Evolutionary conservation across 2,329 filamentous ascomycete genomes (phyloP).

Genomic region (Zasmidium citrigriseum): DNA sequence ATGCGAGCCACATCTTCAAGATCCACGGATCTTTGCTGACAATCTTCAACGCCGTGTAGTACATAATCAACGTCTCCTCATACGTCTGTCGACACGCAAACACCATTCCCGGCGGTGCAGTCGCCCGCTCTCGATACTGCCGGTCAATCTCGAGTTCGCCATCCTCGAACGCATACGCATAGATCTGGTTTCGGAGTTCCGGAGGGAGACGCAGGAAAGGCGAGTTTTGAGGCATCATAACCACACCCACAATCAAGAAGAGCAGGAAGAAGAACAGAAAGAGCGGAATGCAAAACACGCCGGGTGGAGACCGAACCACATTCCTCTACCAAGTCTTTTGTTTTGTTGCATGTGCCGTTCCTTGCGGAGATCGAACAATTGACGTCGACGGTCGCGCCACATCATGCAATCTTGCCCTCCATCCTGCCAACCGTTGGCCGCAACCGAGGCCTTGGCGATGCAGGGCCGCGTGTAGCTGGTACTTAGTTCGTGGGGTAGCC

Average conservation of each 20-base stretch:
- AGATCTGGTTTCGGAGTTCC: not conserved
- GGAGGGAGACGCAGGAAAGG: not conserved
- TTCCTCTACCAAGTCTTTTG: too few relatives aligned
- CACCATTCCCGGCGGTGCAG: not conserved
- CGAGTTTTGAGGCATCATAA: not conserved
- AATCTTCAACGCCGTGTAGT: not conserved
- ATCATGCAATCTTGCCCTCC: too few relatives aligned
- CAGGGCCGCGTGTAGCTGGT: not conserved
- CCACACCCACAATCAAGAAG: too few relatives aligned
- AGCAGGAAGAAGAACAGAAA: too few relatives aligned
- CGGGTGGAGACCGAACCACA: too few relatives aligned
- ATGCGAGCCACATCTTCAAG: not conserved
- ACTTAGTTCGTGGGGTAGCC: not conserved
- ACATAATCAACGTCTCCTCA: not conserved
- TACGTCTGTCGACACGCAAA: slow-evolving; percentile 2
- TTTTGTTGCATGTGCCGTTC: not conserved
- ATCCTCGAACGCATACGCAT: not conserved
- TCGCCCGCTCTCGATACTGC: not conserved
- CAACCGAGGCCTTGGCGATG: not conserved
- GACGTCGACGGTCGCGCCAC: not conserved
- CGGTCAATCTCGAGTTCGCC: not conserved
- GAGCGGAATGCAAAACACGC: too few relatives aligned
- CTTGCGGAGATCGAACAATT: not conserved
- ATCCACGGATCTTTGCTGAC: slow-evolving; percentile 4
- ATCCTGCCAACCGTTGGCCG: not conserved